A percentile compares a stretch with the other conserved stretches of the same genome.
phyloP scores from a whole-genome alignment of 306 rosid genomes.

The Rosa multiflora region DNA sequence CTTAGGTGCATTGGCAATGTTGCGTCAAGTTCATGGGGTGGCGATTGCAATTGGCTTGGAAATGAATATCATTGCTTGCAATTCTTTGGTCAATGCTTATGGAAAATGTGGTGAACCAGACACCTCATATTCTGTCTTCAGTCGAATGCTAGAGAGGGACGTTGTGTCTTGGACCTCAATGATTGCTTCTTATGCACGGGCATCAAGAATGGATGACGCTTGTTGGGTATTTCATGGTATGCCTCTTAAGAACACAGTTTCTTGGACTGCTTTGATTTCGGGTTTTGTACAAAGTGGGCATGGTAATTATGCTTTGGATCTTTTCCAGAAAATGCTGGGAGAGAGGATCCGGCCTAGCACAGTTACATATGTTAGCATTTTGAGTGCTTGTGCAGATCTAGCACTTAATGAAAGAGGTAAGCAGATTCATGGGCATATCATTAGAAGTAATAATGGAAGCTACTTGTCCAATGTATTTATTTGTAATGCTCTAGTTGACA shows the following conservation, averaged over 20 bases:
- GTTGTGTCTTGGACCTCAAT: conserved; percentile 62
- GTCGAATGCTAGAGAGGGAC: conserved; percentile 46
- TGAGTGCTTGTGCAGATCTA: conserved; percentile 55
- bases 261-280: conserved; percentile 64
- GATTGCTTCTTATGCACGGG: conserved; percentile 40
- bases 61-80: conserved; percentile 38
- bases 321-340: conserved; percentile 45
- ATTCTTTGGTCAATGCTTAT: conserved; percentile 59
- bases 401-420: conserved; percentile 53
- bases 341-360: conserved; percentile 39
- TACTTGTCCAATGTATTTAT: conserved; percentile 39
- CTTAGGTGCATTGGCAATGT: conserved; percentile 40
- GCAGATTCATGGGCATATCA: conserved; percentile 47
- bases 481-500: conserved; percentile 53
- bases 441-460: conserved; percentile 31
- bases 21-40: conserved; percentile 59
- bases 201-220: conserved; percentile 45
- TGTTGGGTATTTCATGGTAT: conserved; percentile 42
- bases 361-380: conserved; percentile 46
- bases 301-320: conserved; percentile 42
- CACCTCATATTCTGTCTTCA: conserved; percentile 34
- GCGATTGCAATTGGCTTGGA: conserved; percentile 44
- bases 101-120: conserved; percentile 53
- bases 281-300: conserved; percentile 38
- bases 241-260: conserved; percentile 41